Conservation (phyloP, 2,329 filamentous ascomycete genomes). For the Fusarium goolgardi region DNA sequence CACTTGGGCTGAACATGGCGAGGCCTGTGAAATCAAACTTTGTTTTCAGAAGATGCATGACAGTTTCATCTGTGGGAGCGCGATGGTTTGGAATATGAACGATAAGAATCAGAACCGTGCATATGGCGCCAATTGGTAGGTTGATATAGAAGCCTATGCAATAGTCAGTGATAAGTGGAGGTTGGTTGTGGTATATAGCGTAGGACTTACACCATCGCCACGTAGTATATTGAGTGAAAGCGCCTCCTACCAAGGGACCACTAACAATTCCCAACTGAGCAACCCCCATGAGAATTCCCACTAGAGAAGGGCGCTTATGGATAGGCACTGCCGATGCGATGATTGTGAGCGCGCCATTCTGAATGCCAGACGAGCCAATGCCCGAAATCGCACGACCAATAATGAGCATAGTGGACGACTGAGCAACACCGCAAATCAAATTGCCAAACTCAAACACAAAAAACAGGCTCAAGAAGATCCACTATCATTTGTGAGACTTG, state of each 20-base stretch:
- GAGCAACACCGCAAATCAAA: slow-evolving; percentile 60
- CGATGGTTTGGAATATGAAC: slow-evolving; percentile 53
- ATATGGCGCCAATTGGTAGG: slow-evolving; percentile 57
- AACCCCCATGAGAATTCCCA: slow-evolving; percentile 49
- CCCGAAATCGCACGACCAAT: slow-evolving; percentile 63
- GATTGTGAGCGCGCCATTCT: slow-evolving; percentile 52
- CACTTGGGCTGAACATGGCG: slow-evolving; percentile 57
- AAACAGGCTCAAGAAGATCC: slow-evolving; percentile 48
- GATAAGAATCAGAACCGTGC: slow-evolving; percentile 50
- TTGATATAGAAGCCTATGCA: slow-evolving; percentile 59
- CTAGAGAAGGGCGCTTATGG: slow-evolving; percentile 44
- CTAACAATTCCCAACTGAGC: slow-evolving; percentile 58
- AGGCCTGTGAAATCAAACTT: slow-evolving; percentile 61
- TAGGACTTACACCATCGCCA: slow-evolving; percentile 60
- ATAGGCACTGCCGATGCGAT: slow-evolving; percentile 49
- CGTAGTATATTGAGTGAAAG: slow-evolving; percentile 53
- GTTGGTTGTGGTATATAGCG: neutral
- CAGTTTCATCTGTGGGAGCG: slow-evolving; percentile 21
- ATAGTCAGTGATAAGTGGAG: slow-evolving; percentile 15
- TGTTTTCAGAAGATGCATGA: slow-evolving; percentile 31
- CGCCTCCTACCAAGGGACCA: slow-evolving; percentile 61
- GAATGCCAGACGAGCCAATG: slow-evolving; percentile 58
- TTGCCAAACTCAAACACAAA: slow-evolving; percentile 56
- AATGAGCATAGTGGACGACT: slow-evolving; percentile 60
- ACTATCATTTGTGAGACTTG: slow-evolving; percentile 25